phyloP scores from a whole-genome alignment of 306 rosid genomes.

The Parietaria judaica region DNA sequence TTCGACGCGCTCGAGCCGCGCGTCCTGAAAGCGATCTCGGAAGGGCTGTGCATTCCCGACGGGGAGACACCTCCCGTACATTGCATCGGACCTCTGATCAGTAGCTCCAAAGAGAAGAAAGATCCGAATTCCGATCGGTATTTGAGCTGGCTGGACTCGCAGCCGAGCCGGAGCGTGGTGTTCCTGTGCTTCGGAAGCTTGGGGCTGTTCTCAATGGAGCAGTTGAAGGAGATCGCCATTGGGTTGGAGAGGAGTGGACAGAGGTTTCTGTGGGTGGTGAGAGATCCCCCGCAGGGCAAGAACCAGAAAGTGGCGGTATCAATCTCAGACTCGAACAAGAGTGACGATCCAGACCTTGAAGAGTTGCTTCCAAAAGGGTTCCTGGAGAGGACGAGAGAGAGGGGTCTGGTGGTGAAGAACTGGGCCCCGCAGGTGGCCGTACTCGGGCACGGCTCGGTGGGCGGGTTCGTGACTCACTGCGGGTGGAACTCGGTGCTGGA shows the following conservation, averaged over 20 bases:
- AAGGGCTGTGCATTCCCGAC: constrained; percentile 26
- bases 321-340: neutral
- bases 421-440: constrained; percentile 51
- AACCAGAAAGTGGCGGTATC: neutral
- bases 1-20: constrained; percentile 32
- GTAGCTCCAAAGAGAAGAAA: neutral
- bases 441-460: constrained; percentile 45
- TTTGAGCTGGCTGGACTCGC: constrained; percentile 41
- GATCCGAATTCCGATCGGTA: constrained; percentile 15
- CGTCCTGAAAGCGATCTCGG: constrained; percentile 15
- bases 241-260: constrained; percentile 52
- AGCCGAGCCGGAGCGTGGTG: constrained; percentile 48
- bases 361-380: constrained; percentile 44
- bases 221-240: constrained; percentile 37
- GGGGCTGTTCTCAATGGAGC: constrained; percentile 33
- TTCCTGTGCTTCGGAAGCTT: constrained; percentile 56
- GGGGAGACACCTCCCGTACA: constrained; percentile 19
- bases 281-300: constrained; percentile 17
- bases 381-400: constrained; percentile 27
- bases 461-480: constrained; percentile 53
- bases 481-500: constrained; percentile 74
- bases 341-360: constrained; percentile 21
- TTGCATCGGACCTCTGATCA: constrained; percentile 36
- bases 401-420: constrained; percentile 36
- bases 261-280: constrained; percentile 51